These are phyloP conservation scores for Gnaphalium uliginosum DNA, from an alignment of 129 eudicot genomes.

Conservation along the genomic window DNA sequence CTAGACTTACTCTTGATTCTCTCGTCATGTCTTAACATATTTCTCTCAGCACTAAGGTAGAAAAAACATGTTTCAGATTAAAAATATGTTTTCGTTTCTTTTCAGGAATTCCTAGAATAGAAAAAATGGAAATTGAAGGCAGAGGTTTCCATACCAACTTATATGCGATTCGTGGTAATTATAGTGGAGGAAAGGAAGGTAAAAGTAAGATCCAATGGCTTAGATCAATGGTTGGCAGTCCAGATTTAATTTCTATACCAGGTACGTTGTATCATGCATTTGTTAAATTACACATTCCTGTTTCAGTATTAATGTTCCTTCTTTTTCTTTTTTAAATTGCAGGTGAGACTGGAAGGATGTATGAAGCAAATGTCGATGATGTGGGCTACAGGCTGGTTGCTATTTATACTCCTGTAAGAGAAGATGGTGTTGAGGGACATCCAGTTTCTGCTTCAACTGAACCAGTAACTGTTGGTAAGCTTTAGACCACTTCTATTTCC, in stretches of 20 bases:
- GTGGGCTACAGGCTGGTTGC: conserved; percentile 97
- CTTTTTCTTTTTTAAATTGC: conserved; percentile 13
- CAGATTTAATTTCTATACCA: conserved; percentile 90
- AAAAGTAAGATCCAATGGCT: conserved; percentile 98
- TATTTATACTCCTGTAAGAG: conserved; percentile 92
- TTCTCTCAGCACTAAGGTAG: not conserved
- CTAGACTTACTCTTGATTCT: conserved; percentile 12
- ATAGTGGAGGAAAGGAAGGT: conserved; percentile 97
- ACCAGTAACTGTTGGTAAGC: conserved; percentile 86
- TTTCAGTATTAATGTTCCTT: not conserved
- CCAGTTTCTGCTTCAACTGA: conserved; percentile 97
- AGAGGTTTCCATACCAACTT: conserved; percentile 97
- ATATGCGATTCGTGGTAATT: conserved; percentile 79
- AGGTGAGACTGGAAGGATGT: conserved; percentile 99
- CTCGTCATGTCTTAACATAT: conserved; percentile 4
- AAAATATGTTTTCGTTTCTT: not conserved
- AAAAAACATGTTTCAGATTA: not conserved
- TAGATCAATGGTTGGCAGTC: conserved; percentile 99
- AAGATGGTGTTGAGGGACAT: conserved; percentile 87
- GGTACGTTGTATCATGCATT: conserved; percentile 50
- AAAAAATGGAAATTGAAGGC: conserved; percentile 95
- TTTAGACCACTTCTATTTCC: not conserved
- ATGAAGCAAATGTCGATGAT: conserved; percentile 98
- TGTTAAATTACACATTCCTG: not conserved
- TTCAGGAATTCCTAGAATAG: conserved; percentile 84